Percentiles rank a stretch among this genome's conserved stretches.
Conservation (phyloP, 2,329 filamentous ascomycete species). For the Acrocalymma vagum region DNA sequence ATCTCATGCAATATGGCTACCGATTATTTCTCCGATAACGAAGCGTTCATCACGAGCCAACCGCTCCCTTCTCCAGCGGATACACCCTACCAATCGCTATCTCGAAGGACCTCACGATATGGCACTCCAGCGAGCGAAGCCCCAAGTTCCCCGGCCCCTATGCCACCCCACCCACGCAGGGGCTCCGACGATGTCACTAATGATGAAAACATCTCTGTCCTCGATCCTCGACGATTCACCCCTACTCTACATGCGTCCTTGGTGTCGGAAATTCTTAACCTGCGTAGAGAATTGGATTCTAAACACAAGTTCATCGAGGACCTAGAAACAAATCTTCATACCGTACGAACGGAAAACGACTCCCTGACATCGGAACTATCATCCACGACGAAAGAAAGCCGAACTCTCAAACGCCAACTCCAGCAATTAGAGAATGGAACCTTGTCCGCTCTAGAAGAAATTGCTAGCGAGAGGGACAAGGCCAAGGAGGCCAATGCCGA, state of each 20-base stretch:
- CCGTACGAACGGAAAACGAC: conserved; percentile 78
- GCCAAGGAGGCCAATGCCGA: conserved; percentile 77
- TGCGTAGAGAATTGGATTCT: conserved; percentile 89
- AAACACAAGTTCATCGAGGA: conserved; percentile 87
- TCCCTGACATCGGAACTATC: conserved; percentile 69
- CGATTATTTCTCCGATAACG: conserved; percentile 59
- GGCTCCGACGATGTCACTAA: conserved; percentile 57
- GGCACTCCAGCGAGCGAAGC: conserved; percentile 68
- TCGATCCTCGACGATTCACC: conserved; percentile 93
- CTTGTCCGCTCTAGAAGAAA: conserved; percentile 81
- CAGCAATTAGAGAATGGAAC: conserved; percentile 88
- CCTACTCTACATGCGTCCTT: conserved; percentile 93
- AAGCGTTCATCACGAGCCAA: conserved; percentile 51
- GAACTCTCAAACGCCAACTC: conserved; percentile 84
- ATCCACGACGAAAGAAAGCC: conserved; percentile 75
- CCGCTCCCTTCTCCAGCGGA: conserved; percentile 75
- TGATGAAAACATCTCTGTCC: conserved; percentile 75
- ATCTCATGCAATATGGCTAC: conserved; percentile 36
- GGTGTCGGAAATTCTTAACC: conserved; percentile 88
- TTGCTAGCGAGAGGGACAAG: conserved; percentile 86
- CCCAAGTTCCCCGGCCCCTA: conserved; percentile 67
- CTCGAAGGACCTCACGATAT: conserved; percentile 71
- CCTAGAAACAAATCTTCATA: conserved; percentile 78
- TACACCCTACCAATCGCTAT: conserved; percentile 72
- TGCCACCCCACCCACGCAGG: conserved; percentile 60